These are phyloP conservation scores for Onygenales sp. DNA, from an alignment of 2,329 filamentous ascomycete genomes.

Conservation along the genomic window DNA sequence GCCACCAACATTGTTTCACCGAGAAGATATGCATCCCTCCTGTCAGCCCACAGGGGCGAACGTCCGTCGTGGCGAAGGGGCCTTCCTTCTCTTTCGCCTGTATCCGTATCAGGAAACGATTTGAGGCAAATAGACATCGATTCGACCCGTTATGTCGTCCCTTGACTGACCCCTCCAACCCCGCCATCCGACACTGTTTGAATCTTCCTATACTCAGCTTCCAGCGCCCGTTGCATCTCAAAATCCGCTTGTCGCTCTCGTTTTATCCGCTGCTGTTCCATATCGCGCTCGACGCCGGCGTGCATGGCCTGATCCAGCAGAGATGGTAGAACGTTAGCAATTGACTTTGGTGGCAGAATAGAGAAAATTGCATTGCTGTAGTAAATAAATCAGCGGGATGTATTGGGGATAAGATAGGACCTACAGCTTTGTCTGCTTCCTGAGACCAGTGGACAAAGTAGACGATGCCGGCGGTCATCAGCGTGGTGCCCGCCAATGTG, in stretches of 20 bases:
- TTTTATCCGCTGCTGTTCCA: conserved; percentile 88
- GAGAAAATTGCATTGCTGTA: too few species aligned
- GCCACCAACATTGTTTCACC: too few species aligned
- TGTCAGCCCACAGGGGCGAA: too few species aligned
- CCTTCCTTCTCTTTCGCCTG: too few species aligned
- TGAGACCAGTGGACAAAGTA: conserved; percentile 85
- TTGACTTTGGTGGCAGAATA: too few species aligned
- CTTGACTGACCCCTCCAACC: conserved; percentile 3
- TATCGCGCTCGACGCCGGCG: conserved; percentile 81
- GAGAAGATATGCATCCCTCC: too few species aligned
- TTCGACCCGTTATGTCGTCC: not conserved
- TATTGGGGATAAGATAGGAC: conserved; percentile 20
- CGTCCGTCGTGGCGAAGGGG: too few species aligned
- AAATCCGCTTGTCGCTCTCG: conserved; percentile 88
- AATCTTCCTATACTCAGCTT: conserved; percentile 81
- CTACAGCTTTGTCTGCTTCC: conserved; percentile 69
- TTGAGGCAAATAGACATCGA: not conserved
- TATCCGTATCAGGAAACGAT: too few species aligned
- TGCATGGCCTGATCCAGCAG: conserved; percentile 65
- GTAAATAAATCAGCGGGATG: not conserved
- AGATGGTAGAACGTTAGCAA: not conserved
- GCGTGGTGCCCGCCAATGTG: conserved; percentile 67
- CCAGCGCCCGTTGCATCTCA: conserved; percentile 75
- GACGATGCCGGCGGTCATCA: conserved; percentile 68
- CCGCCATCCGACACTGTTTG: conserved; percentile 61